Base-by-base conservation (phyloP, 805 yeast genomes). In the Tetrapisispora fleetii region DNA sequence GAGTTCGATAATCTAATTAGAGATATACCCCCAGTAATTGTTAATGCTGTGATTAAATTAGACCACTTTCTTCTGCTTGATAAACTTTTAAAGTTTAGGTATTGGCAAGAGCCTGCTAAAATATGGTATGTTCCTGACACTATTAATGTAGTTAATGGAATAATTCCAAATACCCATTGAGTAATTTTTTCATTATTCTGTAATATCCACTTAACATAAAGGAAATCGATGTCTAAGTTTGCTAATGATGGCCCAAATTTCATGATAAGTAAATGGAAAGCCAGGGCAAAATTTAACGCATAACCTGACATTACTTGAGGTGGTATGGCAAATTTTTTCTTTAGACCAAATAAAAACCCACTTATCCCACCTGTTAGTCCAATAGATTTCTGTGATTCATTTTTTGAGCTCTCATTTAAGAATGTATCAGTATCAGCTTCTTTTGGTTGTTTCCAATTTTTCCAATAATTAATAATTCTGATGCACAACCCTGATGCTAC, bases 221-320 rank as follows among this genome's bases (percentile, higher is more conserved):
- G 50, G 40, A 60, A 55, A 43, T 57, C 62, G 3, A 55, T 39
- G 27, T 57, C 57, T 10, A 50, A 30, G 21, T 50, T 49, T 27
- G 47, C 43, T 5, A 37, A 18, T 4, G 46, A 27, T 13, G 54
- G 49, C 18, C 50, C 51, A 41, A 50, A 47, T 40, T 54, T 54
- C 62, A 60, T 58, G 17, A 58, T 41, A 13, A 48, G 33, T 37
- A 54, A 21, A 45, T 60, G 64, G 42, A 53, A 56, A 17, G 52
- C 36, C 19, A 60, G n/a, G 8, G 53, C 47, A 10, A 58, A 58
- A 8, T 50, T 50, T 19, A 58, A 47, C 11, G 57, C 33, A 35
- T 55, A 58, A 16, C 64, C 64, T 13, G 59, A 52, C 4, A 56
- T 13, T 3, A 53, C 54, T 22, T 57, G 60, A 3, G 64, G 63